A percentile compares a stretch with the other conserved stretches of the same genome.
phyloP scores from a whole-genome alignment of 1,284 basidiomycete species.

The Trichosporon ovoides region DNA sequence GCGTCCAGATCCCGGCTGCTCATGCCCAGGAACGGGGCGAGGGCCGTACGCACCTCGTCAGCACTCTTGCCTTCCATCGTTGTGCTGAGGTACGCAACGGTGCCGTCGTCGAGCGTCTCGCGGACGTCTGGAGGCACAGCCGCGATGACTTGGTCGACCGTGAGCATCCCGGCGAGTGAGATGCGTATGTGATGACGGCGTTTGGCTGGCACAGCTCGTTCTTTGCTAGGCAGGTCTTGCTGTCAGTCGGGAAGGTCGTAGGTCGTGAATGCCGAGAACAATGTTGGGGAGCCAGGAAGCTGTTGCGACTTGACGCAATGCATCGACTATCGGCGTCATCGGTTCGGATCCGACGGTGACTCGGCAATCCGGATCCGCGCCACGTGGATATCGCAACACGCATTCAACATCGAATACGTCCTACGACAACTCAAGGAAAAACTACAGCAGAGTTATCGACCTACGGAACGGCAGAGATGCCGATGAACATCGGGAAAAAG shows the following conservation, averaged over 20 bases:
- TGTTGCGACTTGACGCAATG: too few relatives aligned
- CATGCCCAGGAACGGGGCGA: constrained; percentile 20
- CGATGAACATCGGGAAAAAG: background rate
- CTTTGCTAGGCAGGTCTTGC: too few relatives aligned
- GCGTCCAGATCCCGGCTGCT: constrained; percentile 8
- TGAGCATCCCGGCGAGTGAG: constrained; percentile 5
- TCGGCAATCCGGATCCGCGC: too few relatives aligned
- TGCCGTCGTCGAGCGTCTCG: constrained; percentile 17
- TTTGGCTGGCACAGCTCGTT: background rate
- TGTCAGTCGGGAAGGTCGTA: too few relatives aligned
- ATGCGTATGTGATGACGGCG: background rate
- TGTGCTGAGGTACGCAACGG: constrained; percentile 10
- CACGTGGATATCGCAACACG: too few relatives aligned
- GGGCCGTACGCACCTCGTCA: constrained; percentile 7
- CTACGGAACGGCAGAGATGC: background rate
- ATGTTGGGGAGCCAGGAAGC: too few relatives aligned
- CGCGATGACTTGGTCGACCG: constrained; percentile 14
- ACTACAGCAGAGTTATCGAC: background rate
- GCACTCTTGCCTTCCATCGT: constrained; percentile 8
- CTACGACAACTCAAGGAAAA: background rate
- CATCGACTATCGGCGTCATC: too few relatives aligned
- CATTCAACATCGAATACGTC: too few relatives aligned
- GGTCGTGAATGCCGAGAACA: too few relatives aligned
- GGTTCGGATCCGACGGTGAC: too few relatives aligned
- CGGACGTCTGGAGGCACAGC: constrained; percentile 14